These are phyloP conservation scores for Teratosphaeria gauchensis DNA, from an alignment of 2,329 filamentous ascomycete genomes.

Conservation along the genomic window DNA sequence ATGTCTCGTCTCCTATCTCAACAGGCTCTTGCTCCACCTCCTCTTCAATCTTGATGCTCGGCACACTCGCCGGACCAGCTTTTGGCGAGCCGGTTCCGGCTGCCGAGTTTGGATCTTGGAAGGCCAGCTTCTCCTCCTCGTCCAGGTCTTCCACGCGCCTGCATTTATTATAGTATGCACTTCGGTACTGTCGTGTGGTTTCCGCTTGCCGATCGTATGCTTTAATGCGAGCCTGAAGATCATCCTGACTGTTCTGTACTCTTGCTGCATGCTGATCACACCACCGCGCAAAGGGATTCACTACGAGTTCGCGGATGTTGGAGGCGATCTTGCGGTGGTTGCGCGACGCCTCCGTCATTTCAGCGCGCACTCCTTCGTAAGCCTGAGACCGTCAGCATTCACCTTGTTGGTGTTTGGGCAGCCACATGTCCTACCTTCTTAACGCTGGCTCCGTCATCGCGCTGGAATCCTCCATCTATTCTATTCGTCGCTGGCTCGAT, in stretches of 20 bases:
- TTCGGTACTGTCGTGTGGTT: conserved; percentile 80
- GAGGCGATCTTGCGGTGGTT: conserved; percentile 93
- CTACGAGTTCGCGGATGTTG: conserved; percentile 90
- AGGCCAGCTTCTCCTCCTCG: conserved; percentile 96
- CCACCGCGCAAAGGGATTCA: conserved; percentile 90
- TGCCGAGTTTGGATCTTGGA: conserved; percentile 65
- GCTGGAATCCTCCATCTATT: conserved; percentile 70
- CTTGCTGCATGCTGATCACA: conserved; percentile 88
- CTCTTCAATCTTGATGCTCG: conserved; percentile 75
- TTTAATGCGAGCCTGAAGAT: conserved; percentile 83
- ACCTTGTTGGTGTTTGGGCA: not conserved
- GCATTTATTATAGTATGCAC: conserved; percentile 98
- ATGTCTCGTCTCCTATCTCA: conserved; percentile 85
- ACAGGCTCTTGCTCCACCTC: conserved; percentile 67
- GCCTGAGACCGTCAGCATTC: conserved; percentile 46
- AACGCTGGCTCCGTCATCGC: conserved; percentile 91
- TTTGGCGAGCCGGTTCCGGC: conserved; percentile 38
- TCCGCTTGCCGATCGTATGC: conserved; percentile 88
- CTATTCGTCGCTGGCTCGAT: conserved; percentile 77
- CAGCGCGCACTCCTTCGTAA: conserved; percentile 82
- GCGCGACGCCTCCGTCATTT: conserved; percentile 83
- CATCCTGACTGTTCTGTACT: conserved; percentile 88
- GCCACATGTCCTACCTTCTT: conserved; percentile 57
- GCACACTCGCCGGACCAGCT: conserved; percentile 46
- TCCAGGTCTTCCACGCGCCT: conserved; percentile 90